Conservation (phyloP, 2,329 filamentous ascomycete genomes). For the Parascedosporium putredinis region DNA sequence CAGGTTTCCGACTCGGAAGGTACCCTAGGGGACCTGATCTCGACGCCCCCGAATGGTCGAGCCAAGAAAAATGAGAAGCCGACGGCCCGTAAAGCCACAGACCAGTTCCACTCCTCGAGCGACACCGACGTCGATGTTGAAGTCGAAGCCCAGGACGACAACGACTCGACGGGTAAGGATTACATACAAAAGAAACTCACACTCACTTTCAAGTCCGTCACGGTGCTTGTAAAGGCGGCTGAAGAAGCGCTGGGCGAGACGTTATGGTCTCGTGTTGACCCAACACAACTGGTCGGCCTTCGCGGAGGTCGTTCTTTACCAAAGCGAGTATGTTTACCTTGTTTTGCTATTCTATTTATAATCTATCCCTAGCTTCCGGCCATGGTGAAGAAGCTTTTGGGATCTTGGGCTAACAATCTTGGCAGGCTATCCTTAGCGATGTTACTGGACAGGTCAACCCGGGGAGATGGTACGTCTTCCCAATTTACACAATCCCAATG, state of each 20-base stretch:
- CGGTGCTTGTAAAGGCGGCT: slow-evolving; percentile 13
- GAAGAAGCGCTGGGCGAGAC: slow-evolving; percentile 16
- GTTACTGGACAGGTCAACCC: slow-evolving; percentile 28
- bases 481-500: no score
- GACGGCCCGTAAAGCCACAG: background rate
- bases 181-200: slow-evolving; percentile 14
- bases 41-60: background rate
- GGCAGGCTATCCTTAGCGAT: slow-evolving; percentile 26
- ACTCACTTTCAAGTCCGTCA: slow-evolving; percentile 14
- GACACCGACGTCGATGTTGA: slow-evolving; percentile 14
- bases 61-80: background rate
- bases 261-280: slow-evolving; percentile 15
- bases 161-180: slow-evolving; percentile 13
- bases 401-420: background rate
- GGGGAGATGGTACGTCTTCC: slow-evolving; percentile 26
- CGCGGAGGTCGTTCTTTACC: slow-evolving; percentile 12
- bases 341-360: no score
- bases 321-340: slow-evolving; percentile 18
- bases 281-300: slow-evolving; percentile 10
- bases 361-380: no score
- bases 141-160: no score
- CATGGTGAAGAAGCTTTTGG: no score
- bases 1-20: background rate
- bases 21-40: background rate
- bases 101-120: slow-evolving; percentile 10